A percentile compares a stretch with the other conserved stretches of the same genome.
These are phyloP conservation scores for Diversispora eburnea DNA, from an alignment of 192 early-diverging fungal species.

Conservation along the genomic window DNA sequence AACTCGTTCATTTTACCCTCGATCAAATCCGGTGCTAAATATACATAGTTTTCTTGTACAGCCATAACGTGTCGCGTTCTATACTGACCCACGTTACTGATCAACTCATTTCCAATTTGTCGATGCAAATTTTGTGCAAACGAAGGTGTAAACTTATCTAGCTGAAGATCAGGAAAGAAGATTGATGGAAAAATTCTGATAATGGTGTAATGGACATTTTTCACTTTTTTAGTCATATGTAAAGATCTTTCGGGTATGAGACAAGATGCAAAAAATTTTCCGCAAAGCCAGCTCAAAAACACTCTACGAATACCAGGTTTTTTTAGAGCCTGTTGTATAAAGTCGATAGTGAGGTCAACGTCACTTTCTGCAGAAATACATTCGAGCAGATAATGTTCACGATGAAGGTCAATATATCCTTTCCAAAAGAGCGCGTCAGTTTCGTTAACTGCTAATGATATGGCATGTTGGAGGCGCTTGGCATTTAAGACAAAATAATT, in stretches of 20 bases:
- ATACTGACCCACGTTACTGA: conserved; percentile 19
- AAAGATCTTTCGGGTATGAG: conserved; percentile 11
- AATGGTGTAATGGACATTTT: conserved; percentile 1
- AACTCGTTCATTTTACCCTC: conserved; percentile 20
- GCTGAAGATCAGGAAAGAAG: conserved; percentile 17
- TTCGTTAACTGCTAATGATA: conserved; percentile 2
- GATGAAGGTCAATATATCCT: conserved; percentile 23
- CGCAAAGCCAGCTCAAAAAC: neutral
- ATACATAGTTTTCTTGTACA: conserved; percentile 19
- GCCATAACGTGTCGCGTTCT: conserved; percentile 25
- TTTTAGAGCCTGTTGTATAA: conserved; percentile 6
- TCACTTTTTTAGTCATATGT: conserved; percentile 18
- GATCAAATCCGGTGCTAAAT: conserved; percentile 28
- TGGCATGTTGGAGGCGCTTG: conserved; percentile 21
- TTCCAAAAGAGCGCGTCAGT: conserved; percentile 11
- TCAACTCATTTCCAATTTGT: conserved; percentile 19
- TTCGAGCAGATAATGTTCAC: conserved; percentile 12
- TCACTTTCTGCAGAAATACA: conserved; percentile 8
- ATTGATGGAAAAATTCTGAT: conserved; percentile 8
- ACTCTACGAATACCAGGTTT: conserved; percentile 17
- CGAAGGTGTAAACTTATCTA: conserved; percentile 11
- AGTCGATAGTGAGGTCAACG: neutral
- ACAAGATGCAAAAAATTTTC: neutral
- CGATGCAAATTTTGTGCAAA: conserved; percentile 17
- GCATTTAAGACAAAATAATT: conserved; percentile 1